These are phyloP conservation scores for Dorcoceras hygrometricum DNA, from an alignment of 257 asterid species.

Conservation along the genomic window DNA sequence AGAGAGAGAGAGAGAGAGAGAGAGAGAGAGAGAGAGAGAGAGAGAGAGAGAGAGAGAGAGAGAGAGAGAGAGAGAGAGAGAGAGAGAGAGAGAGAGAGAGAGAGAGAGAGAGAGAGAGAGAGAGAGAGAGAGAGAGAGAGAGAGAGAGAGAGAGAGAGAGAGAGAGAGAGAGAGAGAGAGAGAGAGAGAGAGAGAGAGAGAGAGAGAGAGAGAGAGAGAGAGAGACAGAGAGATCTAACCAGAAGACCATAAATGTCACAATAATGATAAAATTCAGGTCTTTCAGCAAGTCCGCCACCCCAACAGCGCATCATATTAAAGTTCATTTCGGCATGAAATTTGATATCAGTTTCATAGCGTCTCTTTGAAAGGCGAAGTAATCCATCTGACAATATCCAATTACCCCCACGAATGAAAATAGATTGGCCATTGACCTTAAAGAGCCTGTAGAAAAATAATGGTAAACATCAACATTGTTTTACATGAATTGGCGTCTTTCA, in stretches of 20 bases:
- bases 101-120: no score
- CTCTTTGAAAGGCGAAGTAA: slow-evolving; percentile 75
- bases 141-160: no score
- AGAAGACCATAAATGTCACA: slow-evolving; percentile 91
- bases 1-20: no score
- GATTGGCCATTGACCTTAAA: slow-evolving; percentile 91
- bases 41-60: no score
- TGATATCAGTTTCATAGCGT: slow-evolving; percentile 82
- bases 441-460: slow-evolving; percentile 45
- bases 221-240: slow-evolving; percentile 35
- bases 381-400: slow-evolving; percentile 98
- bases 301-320: slow-evolving; percentile 98
- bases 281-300: slow-evolving; percentile 98
- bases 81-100: no score
- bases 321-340: slow-evolving; percentile 97
- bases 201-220: background rate
- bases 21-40: no score
- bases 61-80: no score
- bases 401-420: slow-evolving; percentile 95
- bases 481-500: slow-evolving; percentile 17
- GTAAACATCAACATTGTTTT: slow-evolving; percentile 17
- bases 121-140: no score
- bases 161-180: no score
- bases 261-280: slow-evolving; percentile 92
- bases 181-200: background rate